phyloP scores from a whole-genome alignment of 306 rosid species.

The Macrotyloma uniflorum region DNA sequence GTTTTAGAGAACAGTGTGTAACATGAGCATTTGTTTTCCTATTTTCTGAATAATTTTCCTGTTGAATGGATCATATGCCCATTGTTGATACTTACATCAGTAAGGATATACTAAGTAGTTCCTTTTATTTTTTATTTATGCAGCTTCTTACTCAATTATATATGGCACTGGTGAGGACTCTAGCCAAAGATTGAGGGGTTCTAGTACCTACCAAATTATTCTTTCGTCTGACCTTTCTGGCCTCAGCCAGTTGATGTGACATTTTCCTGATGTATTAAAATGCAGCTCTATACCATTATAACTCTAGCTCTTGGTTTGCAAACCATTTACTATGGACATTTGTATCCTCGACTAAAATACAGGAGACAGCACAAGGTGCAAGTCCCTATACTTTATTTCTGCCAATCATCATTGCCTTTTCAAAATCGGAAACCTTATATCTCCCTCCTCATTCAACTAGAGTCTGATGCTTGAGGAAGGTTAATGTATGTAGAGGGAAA shows the following conservation, averaged over 20 bases:
- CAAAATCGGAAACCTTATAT: not conserved
- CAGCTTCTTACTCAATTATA: conserved; percentile 92
- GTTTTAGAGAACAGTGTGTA: not conserved
- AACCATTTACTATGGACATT: conserved; percentile 58
- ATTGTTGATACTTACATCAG: conserved; percentile 4
- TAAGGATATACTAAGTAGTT: conserved; percentile 27
- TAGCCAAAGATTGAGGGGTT: conserved; percentile 23
- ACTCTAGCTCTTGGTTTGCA: conserved; percentile 60
- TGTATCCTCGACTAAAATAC: conserved; percentile 54
- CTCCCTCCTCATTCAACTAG: not conserved
- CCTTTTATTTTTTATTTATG: conserved; percentile 47
- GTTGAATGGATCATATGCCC: conserved; percentile 23
- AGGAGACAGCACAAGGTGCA: conserved; percentile 56
- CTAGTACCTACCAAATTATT: conserved; percentile 16
- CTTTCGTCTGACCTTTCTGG: conserved; percentile 24
- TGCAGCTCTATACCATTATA: conserved; percentile 74
- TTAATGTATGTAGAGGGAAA: not conserved
- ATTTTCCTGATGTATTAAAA: conserved; percentile 37
- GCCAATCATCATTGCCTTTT: conserved; percentile 13
- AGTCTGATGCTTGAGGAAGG: conserved; percentile 9
- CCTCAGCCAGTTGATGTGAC: conserved; percentile 21
- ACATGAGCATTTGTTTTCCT: not conserved
- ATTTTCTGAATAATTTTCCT: conserved; percentile 16
- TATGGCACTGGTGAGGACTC: conserved; percentile 73
- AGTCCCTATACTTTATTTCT: conserved; percentile 17